A percentile compares a stretch with the other conserved stretches of the same genome.
Evolutionary conservation across 306 rosid genomes (phyloP).

Genomic region (Arachis stenosperma): DNA sequence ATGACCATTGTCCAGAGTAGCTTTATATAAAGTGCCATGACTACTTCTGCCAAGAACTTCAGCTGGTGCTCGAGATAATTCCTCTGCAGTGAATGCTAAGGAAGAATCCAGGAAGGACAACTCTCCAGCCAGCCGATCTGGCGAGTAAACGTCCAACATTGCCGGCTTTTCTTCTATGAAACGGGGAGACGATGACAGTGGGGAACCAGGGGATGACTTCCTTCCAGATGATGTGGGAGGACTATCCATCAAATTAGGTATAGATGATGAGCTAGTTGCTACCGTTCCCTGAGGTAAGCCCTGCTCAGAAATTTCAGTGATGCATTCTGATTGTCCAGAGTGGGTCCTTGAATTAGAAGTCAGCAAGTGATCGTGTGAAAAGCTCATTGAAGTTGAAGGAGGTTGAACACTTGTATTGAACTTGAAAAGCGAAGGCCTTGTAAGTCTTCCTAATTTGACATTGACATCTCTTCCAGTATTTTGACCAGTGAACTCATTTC

Average conservation of each 20-base stretch:
- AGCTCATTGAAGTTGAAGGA: slow-evolving; percentile 72
- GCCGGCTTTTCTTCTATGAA: slow-evolving; percentile 86
- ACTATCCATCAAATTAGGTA: slow-evolving; percentile 67
- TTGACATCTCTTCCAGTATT: slow-evolving; percentile 71
- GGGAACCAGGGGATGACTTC: slow-evolving; percentile 82
- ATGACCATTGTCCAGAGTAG: slow-evolving; percentile 90
- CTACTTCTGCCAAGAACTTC: slow-evolving; percentile 99
- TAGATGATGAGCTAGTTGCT: slow-evolving; percentile 65
- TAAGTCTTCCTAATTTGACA: slow-evolving; percentile 66
- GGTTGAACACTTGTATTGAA: slow-evolving; percentile 67
- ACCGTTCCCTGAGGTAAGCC: slow-evolving; percentile 54
- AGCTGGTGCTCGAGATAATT: slow-evolving; percentile 97
- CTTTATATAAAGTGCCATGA: slow-evolving; percentile 96
- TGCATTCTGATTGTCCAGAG: slow-evolving; percentile 73
- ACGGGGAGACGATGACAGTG: slow-evolving; percentile 80
- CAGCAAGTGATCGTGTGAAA: slow-evolving; percentile 87
- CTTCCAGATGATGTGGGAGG: slow-evolving; percentile 77
- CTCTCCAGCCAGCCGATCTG: slow-evolving; percentile 96
- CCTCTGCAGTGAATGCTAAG: slow-evolving; percentile 85
- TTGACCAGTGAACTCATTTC: slow-evolving; percentile 68
- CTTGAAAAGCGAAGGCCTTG: slow-evolving; percentile 79
- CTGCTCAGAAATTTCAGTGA: slow-evolving; percentile 70
- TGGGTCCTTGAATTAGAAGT: slow-evolving; percentile 78
- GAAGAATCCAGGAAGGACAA: slow-evolving; percentile 83
- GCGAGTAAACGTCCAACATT: slow-evolving; percentile 89